These are phyloP conservation scores for Baudoinia panamericana DNA, from an alignment of 495 filamentous ascomycete genomes.

Conservation along the genomic window DNA sequence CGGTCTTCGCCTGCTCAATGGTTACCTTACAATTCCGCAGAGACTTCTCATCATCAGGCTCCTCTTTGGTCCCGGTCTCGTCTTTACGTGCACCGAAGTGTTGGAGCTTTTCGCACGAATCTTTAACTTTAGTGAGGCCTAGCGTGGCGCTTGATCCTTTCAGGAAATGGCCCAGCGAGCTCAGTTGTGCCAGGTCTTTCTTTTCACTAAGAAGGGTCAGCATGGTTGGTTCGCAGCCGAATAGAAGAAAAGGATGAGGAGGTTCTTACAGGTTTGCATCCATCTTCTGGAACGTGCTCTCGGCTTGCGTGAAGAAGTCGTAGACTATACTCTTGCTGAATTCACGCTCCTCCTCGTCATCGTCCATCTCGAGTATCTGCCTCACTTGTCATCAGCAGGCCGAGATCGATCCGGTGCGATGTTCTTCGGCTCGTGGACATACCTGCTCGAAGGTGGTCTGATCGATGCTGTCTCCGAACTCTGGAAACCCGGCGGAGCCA, in stretches of 20 bases:
- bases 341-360: constrained; percentile 60
- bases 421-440: neutral
- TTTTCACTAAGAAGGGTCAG: constrained; percentile 37
- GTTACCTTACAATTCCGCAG: constrained; percentile 56
- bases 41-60: constrained; percentile 47
- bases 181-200: constrained; percentile 57
- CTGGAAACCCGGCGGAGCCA: constrained; percentile 33
- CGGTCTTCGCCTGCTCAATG: constrained; percentile 55
- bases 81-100: constrained; percentile 73
- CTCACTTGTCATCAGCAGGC: no score
- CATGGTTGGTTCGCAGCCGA: no score
- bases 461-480: constrained; percentile 64
- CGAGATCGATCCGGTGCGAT: no score
- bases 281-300: constrained; percentile 77
- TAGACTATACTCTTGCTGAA: constrained; percentile 79
- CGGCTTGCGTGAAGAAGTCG: constrained; percentile 87
- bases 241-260: constrained; percentile 3
- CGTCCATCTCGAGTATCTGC: constrained; percentile 85
- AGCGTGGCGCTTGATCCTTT: constrained; percentile 98
- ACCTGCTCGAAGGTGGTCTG: constrained; percentile 63
- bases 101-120: constrained; percentile 92
- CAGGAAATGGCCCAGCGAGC: constrained; percentile 80
- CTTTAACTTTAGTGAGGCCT: constrained; percentile 81
- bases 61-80: constrained; percentile 53
- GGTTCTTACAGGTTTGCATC: constrained; percentile 54